A percentile compares a stretch with the other conserved stretches of the same genome.
phyloP scores from a whole-genome alignment of 208 protist species.

The Trypanosoma brucei region DNA sequence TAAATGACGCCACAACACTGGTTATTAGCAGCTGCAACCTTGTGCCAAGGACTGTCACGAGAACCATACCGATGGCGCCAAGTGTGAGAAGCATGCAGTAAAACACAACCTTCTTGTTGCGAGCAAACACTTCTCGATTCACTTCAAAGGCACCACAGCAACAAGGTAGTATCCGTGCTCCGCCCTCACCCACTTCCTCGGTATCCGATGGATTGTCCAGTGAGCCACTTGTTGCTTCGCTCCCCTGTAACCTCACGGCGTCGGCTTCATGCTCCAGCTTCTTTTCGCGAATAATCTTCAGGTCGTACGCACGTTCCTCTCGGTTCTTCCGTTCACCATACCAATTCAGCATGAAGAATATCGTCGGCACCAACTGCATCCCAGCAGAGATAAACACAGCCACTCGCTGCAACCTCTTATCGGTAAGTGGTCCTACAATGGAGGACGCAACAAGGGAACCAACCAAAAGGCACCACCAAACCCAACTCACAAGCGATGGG shows the following conservation, averaged over 20 bases:
- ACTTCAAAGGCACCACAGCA: slow-evolving; percentile 50
- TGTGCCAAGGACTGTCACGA: slow-evolving; percentile 36
- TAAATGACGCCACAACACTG: slow-evolving; percentile 29
- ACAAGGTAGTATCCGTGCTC: slow-evolving; percentile 13
- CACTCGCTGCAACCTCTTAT: slow-evolving; percentile 35
- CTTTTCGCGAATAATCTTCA: slow-evolving; percentile 24
- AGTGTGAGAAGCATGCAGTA: slow-evolving; percentile 47
- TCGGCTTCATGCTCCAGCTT: slow-evolving; percentile 25
- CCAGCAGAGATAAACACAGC: slow-evolving; percentile 53
- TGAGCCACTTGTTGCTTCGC: neutral
- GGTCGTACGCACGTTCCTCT: slow-evolving; percentile 44
- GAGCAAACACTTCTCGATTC: slow-evolving; percentile 48
- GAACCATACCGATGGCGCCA: slow-evolving; percentile 37
- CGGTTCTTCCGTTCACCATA: slow-evolving; percentile 60
- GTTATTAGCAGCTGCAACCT: slow-evolving; percentile 30
- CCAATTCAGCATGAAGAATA: slow-evolving; percentile 65
- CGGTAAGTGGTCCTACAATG: slow-evolving; percentile 55
- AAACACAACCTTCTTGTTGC: slow-evolving; percentile 49
- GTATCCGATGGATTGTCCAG: neutral
- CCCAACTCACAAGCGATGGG: slow-evolving; percentile 53
- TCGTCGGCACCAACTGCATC: slow-evolving; percentile 39
- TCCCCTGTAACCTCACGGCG: slow-evolving; percentile 3
- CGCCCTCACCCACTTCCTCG: neutral
- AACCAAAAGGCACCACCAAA: slow-evolving; percentile 56
- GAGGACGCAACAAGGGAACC: slow-evolving; percentile 37